A percentile compares a stretch with the other conserved stretches of the same genome.
phyloP scores from a whole-genome alignment of 2,329 filamentous ascomycete species.

The Thelonectria blattea region DNA sequence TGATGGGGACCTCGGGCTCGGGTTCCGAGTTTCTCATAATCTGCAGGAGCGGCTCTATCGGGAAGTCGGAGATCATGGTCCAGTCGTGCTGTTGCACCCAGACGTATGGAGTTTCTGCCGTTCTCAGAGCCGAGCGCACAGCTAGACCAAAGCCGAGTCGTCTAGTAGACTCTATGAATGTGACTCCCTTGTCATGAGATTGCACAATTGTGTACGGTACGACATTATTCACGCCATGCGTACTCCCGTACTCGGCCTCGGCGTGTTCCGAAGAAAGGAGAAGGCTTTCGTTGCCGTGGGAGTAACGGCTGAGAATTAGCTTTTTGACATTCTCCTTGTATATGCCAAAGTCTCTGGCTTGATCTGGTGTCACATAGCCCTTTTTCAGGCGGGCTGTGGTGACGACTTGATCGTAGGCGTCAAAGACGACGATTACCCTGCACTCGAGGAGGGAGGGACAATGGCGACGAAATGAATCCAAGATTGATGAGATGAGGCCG shows the following conservation, averaged over 20 bases:
- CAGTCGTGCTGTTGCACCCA: constrained; percentile 67
- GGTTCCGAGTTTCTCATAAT: constrained; percentile 50
- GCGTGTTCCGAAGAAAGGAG: constrained; percentile 29
- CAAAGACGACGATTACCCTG: constrained; percentile 57
- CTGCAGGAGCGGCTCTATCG: constrained; percentile 50
- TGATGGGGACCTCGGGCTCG: constrained; percentile 46
- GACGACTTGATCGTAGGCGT: constrained; percentile 56
- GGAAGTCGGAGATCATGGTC: constrained; percentile 54
- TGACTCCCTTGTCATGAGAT: constrained; percentile 46
- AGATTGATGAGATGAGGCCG: constrained; percentile 55
- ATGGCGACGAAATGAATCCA: constrained; percentile 52
- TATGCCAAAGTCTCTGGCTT: constrained; percentile 47
- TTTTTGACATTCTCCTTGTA: constrained; percentile 57
- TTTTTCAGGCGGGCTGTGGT: constrained; percentile 56
- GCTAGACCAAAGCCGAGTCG: constrained; percentile 61
- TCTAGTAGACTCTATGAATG: constrained; percentile 55
- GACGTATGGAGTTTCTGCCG: constrained; percentile 56
- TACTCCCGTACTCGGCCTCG: constrained; percentile 56
- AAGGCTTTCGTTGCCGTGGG: neutral
- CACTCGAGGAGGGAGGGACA: constrained; percentile 51
- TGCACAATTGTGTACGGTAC: constrained; percentile 46
- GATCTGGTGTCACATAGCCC: constrained; percentile 55
- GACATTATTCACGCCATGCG: constrained; percentile 39
- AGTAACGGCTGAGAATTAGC: constrained; percentile 40
- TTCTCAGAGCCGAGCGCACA: constrained; percentile 57